A percentile compares a stretch with the other conserved stretches of the same genome.
phyloP scores from a whole-genome alignment of 768 basidiomycete species.

The Pulveroboletus sp. region DNA sequence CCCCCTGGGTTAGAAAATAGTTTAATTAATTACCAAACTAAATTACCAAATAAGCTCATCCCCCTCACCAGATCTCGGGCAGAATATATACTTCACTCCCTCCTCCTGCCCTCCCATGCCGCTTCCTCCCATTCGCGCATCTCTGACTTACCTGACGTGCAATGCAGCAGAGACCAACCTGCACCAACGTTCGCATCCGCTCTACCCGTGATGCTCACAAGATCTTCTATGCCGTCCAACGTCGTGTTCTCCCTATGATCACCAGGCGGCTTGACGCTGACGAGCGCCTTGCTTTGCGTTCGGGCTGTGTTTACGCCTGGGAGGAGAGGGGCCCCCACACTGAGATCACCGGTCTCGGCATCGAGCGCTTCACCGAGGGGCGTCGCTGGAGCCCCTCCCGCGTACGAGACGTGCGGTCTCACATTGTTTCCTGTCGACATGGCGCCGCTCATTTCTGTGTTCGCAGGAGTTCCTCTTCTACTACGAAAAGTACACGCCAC shows the following conservation, averaged over 20 bases:
- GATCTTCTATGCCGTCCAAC: constrained; percentile 70
- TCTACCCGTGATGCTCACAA: constrained; percentile 75
- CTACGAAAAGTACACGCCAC: constrained; percentile 64
- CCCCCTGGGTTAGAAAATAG: constrained; percentile 28
- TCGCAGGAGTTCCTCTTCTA: constrained; percentile 79
- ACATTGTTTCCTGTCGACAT: constrained; percentile 1
- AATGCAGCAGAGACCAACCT: constrained; percentile 68
- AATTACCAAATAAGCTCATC: constrained; percentile 27
- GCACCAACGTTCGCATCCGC: constrained; percentile 67
- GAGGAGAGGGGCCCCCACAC: constrained; percentile 71
- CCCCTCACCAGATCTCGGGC: constrained; percentile 29
- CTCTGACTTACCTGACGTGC: constrained; percentile 2
- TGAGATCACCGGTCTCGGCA: constrained; percentile 73
- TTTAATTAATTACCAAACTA: constrained; percentile 36
- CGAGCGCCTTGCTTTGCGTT: constrained; percentile 54
- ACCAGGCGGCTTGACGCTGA: constrained; percentile 73
- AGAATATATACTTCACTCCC: constrained; percentile 29
- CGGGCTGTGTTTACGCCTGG: constrained; percentile 52
- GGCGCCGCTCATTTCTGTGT: constrained; percentile 10
- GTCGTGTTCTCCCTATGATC: constrained; percentile 63
- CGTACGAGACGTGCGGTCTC: constrained; percentile 64
- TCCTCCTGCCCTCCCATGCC: constrained; percentile 14
- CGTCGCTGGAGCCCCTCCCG: constrained; percentile 79
- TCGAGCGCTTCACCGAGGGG: constrained; percentile 84
- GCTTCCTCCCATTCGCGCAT: constrained; percentile 10